Evolutionary conservation across 1,284 basidiomycete genomes (phyloP), one percentile per base, ranked within the genome.

Genomic region (Sporisorium reilianum): DNA sequence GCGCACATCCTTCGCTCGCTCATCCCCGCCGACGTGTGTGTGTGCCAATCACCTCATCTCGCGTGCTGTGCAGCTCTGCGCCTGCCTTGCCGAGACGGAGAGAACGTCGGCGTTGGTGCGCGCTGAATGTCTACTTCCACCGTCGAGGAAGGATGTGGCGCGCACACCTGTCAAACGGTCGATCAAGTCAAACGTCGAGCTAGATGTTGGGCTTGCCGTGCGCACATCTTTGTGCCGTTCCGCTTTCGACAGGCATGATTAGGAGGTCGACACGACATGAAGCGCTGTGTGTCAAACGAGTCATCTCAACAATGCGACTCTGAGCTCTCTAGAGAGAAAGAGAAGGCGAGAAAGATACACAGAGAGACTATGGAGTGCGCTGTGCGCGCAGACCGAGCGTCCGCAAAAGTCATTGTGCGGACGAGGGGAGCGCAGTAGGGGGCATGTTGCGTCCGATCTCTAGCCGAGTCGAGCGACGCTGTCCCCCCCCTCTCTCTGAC

Each of bases 401-500:
- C 38, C n/a, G 18, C 38, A 41, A 41, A 16, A 20, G 38, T 3
- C 38, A 20, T 41, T 41, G 38, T 20, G 7, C n/a, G 18, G 38
- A 41, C 2, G 14, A n/a, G 8, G 18, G 4, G 38, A 41, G 38
- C 36, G 36, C 36, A 16, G 18, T 2, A 38, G 38, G 6, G 16
- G 38, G n/a, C 25, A 12, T 25, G 44, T 44, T 63, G 45, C 36
- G n/a, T 20, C 25, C 58, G 44, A 54, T 61, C 25, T 18, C 12
- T 1, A 54, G 53, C 53, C 55, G 60, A 63, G 28, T 55, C 60
- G 36, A 48, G 22, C 2, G 23, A 41, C 40, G 52, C 38, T 41
- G 38, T 41, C 1, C 38, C 28, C 28, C 1, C 38, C 28, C 28
- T 30, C 28, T 41, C 6, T 16, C 8, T 41, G 38, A 20, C 38